These are phyloP conservation scores for Prunus campanulata DNA, from an alignment of 306 rosid genomes.

Conservation along the genomic window DNA sequence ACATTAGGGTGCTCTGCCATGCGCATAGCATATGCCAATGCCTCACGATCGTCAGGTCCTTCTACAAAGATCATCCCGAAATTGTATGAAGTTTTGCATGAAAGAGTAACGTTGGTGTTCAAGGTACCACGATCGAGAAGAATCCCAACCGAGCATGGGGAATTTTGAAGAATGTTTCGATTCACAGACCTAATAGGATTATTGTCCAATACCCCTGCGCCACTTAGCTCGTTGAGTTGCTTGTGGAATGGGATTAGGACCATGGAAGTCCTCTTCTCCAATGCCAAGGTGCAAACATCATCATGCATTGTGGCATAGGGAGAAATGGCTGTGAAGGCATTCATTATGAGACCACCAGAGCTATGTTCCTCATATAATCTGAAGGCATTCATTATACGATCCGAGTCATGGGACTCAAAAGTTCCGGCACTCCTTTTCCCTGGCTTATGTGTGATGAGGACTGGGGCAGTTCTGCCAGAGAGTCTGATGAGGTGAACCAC, in stretches of 20 bases:
- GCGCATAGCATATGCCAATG: slow-evolving; percentile 42
- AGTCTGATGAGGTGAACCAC: slow-evolving; percentile 51
- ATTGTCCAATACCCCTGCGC: not conserved
- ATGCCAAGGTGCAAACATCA: slow-evolving; percentile 48
- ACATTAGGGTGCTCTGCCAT: slow-evolving; percentile 40
- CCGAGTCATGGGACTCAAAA: slow-evolving; percentile 13
- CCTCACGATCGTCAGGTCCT: slow-evolving; percentile 69
- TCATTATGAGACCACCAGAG: slow-evolving; percentile 14
- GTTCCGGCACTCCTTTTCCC: not conserved
- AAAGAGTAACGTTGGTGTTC: not conserved
- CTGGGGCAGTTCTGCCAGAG: slow-evolving; percentile 41
- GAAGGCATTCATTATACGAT: slow-evolving; percentile 45
- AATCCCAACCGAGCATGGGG: slow-evolving; percentile 62
- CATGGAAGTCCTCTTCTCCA: slow-evolving; percentile 36
- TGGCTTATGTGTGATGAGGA: slow-evolving; percentile 40
- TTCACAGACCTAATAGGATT: slow-evolving; percentile 39
- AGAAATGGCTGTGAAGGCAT: slow-evolving; percentile 44
- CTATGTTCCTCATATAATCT: slow-evolving; percentile 28
- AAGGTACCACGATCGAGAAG: slow-evolving; percentile 38
- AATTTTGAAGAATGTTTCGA: slow-evolving; percentile 37
- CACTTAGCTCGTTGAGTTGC: not conserved
- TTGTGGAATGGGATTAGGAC: slow-evolving; percentile 57
- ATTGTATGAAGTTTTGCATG: slow-evolving; percentile 8
- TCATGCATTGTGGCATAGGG: slow-evolving; percentile 66
- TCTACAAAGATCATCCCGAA: slow-evolving; percentile 45